Base-by-base conservation (phyloP, 495 filamentous ascomycete genomes). In the Penicillium malachiteum region DNA sequence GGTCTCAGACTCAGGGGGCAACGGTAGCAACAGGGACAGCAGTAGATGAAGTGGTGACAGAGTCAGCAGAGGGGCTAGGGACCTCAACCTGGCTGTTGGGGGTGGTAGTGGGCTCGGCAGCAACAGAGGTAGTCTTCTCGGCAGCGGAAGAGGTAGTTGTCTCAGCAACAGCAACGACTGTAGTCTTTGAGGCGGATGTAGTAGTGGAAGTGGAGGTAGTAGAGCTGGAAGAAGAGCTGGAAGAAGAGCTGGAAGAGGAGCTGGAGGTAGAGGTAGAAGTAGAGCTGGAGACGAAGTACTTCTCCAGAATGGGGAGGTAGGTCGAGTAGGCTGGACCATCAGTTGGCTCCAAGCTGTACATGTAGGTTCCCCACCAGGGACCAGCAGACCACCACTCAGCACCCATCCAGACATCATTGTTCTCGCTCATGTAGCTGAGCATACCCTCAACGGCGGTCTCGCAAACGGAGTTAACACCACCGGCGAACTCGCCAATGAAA, bases 331-430 rank as follows among this genome's bases (percentile, higher is more conserved):
- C 84, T 13, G 68, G 64, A 0, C 84, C 81, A 18, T 62, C 68
- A 16, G 77, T 70, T 0, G 85, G 84, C 72, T 88, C 86, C 59
- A 87, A 70, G 55, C 60, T 74, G 64, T 77, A 87, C 67, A 87
- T 83, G 67, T 86, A 87, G 31, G 55, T 50, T 50, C 78, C 70
- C 82, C 77, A 81, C 78, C 75, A 78, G 44, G 72, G 86, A 0
- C 86, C 87, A 12, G 82, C 87, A 13, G 79, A 77, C 87, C 88
- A 91, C 85, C 85, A 89, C 12, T 83, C 49, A 53, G 79, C 87
- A 1, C 87, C 87, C 32, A 78, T 76, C 88, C 88, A 91, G 32
- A 89, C 85, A 55, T 89, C 87, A 18, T 68, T 78, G 64, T 84
- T 84, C 14, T 75, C 75, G 8, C 68, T 60, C 75, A 91, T 75